phyloP scores from a whole-genome alignment of 1,284 basidiomycete species.

The Austroboletus novae-zelandiae region DNA sequence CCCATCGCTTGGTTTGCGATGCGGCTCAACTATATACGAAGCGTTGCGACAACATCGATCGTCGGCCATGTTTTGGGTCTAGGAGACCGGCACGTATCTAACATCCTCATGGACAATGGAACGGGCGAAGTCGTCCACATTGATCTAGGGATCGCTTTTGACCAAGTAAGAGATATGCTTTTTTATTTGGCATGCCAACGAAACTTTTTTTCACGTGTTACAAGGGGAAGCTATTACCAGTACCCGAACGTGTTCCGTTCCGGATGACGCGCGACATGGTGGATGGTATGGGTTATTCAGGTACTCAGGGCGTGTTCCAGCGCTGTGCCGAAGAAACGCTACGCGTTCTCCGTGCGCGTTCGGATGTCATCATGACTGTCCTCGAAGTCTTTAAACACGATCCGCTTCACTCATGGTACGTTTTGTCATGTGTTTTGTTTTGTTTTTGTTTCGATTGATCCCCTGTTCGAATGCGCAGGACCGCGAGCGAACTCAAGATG shows the following conservation, averaged over 20 bases:
- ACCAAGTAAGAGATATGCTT: conserved; percentile 59
- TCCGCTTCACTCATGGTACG: conserved; percentile 87
- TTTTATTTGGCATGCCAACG: not conserved
- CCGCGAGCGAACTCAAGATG: conserved; percentile 70
- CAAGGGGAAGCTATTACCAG: conserved; percentile 79
- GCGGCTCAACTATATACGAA: conserved; percentile 87
- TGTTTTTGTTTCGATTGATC: not conserved
- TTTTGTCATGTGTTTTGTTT: conserved; percentile 16
- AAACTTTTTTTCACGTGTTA: not conserved
- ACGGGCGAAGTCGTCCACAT: conserved; percentile 93
- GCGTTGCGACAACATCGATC: conserved; percentile 91
- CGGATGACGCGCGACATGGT: conserved; percentile 91
- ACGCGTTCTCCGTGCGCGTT: conserved; percentile 82
- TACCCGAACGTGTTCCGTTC: conserved; percentile 94
- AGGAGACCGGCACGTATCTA: conserved; percentile 90
- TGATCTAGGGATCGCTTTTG: conserved; percentile 96
- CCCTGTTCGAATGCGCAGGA: conserved; percentile 42
- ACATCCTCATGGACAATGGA: conserved; percentile 85
- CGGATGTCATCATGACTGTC: conserved; percentile 89
- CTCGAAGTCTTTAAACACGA: conserved; percentile 98
- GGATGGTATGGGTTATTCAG: conserved; percentile 90
- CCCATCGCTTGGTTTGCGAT: conserved; percentile 94
- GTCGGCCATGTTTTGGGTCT: conserved; percentile 92
- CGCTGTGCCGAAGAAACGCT: conserved; percentile 94
- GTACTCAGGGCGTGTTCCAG: conserved; percentile 93